Conservation (phyloP, 140 eudicot species). For the Senecio squalidus region DNA sequence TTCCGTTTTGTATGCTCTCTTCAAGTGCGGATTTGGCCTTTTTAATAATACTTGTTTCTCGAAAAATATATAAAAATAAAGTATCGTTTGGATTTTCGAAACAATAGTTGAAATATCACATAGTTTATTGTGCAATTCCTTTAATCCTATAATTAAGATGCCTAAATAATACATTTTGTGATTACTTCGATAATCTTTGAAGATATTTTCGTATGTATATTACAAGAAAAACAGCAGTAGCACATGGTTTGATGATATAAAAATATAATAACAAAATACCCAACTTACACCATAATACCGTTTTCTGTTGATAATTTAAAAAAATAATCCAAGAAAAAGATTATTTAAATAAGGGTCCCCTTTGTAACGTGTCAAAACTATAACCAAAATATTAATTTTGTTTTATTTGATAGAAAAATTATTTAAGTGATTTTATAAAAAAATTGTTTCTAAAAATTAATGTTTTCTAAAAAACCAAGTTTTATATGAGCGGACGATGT, state of each 20-base stretch:
- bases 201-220: constrained; percentile 10
- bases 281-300: constrained; percentile 23
- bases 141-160: not conserved
- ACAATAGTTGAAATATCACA: too few relatives aligned
- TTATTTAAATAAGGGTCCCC: not conserved
- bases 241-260: constrained; percentile 24
- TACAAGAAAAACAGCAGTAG: constrained; percentile 18
- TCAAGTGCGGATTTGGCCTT: too few relatives aligned
- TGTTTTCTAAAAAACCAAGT: too few relatives aligned
- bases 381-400: not conserved
- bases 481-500: too few relatives aligned
- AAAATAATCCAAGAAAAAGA: not conserved
- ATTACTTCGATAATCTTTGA: constrained; percentile 10
- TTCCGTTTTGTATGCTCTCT: too few relatives aligned
- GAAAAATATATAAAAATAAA: too few relatives aligned
- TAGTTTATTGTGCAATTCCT: too few relatives aligned
- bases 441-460: too few relatives aligned
- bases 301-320: constrained; percentile 27
- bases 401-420: not conserved
- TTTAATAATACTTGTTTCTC: too few relatives aligned
- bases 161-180: constrained; percentile 1
- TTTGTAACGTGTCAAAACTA: not conserved
- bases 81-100: too few relatives aligned
- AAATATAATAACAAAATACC: not conserved
- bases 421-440: too few relatives aligned